phyloP scores from a whole-genome alignment of 805 yeast species.

The Candida bentonensis region DNA sequence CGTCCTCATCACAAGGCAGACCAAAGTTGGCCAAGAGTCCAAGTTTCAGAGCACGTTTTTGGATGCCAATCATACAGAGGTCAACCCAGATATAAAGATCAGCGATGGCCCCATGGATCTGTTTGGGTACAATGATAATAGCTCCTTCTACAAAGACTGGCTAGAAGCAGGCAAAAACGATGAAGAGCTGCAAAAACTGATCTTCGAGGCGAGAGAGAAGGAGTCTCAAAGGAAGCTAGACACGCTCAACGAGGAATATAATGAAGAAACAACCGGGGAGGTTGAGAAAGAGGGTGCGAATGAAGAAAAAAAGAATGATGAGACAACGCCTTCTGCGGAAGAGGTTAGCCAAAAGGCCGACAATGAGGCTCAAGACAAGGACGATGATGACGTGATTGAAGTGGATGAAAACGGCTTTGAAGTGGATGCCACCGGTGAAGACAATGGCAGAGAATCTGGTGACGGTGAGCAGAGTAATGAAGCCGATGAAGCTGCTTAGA shows the following conservation, averaged over 20 bases:
- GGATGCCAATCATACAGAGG: not conserved
- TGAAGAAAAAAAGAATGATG: not conserved
- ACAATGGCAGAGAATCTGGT: no score
- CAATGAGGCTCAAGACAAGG: slow-evolving; percentile 8
- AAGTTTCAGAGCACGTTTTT: not conserved
- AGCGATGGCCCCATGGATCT: not conserved
- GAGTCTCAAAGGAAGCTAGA: not conserved
- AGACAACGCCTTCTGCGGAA: not conserved
- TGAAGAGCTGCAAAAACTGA: not conserved
- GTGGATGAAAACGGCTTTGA: slow-evolving; percentile 2
- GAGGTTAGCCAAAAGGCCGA: slow-evolving; percentile 1
- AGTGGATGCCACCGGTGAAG: no score
- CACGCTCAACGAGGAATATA: not conserved
- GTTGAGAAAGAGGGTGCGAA: not conserved
- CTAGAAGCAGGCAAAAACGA: not conserved
- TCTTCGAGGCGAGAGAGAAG: not conserved
- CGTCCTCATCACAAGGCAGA: not conserved
- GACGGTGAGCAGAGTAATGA: no score
- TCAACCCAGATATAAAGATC: not conserved
- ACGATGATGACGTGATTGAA: slow-evolving; percentile 4
- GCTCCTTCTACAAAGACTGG: not conserved
- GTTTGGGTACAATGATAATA: not conserved
- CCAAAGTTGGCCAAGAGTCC: not conserved
- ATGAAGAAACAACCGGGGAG: not conserved
- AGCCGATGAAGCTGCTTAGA: no score